Evolutionary conservation across 2,329 filamentous ascomycete genomes (phyloP).

Genomic region (Sarocladium brachiariae): DNA sequence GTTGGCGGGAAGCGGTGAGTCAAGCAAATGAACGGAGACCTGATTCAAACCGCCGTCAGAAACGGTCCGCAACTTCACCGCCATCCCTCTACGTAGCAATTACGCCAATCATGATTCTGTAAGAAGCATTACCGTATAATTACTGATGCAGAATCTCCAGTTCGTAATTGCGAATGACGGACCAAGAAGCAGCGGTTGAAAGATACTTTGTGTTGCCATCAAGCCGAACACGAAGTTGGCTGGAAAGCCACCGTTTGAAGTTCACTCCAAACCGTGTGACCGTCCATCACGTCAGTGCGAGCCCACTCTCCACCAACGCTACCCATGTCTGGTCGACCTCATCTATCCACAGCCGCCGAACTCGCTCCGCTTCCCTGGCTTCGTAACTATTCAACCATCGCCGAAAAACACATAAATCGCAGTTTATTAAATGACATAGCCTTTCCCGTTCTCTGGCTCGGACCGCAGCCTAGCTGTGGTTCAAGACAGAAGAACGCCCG

Average conservation of each 20-base stretch:
- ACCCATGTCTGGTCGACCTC: constrained; percentile 4
- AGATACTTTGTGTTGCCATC: neutral
- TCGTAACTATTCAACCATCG: neutral
- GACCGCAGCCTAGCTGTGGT: constrained; percentile 15
- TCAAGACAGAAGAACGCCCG: constrained; percentile 17
- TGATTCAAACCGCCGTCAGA: no score
- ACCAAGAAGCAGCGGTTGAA: no score
- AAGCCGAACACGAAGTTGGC: neutral
- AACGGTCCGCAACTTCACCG: no score
- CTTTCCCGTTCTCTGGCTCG: constrained; percentile 6
- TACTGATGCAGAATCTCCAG: no score
- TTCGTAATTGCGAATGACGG: no score
- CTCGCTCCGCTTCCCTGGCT: constrained; percentile 7
- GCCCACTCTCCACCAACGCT: constrained; percentile 1
- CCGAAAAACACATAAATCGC: neutral
- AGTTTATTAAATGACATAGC: neutral
- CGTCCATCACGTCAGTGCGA: constrained; percentile 6
- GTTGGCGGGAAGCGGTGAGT: no score
- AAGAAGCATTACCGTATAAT: no score
- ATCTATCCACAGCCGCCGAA: constrained; percentile 23
- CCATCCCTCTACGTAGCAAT: no score
- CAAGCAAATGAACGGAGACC: no score
- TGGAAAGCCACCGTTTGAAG: neutral
- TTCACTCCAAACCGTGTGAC: neutral
- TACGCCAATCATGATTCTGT: no score